phyloP scores from a whole-genome alignment of 1,139 yeast species.

The Diutina neorugosa region DNA sequence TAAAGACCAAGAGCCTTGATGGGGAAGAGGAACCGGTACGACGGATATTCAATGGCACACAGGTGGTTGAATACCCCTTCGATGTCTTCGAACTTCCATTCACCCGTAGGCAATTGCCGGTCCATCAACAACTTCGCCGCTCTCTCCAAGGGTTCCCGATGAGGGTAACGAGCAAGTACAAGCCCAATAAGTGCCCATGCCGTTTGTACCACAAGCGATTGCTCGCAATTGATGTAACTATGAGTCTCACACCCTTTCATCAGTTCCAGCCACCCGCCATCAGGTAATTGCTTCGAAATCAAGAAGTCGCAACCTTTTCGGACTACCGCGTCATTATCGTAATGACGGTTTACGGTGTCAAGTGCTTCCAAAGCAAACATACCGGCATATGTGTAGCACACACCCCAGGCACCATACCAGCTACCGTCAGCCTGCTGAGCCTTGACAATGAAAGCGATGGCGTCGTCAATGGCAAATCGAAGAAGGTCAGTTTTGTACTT shows the following conservation, averaged over 20 bases:
- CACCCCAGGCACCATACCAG: conserved; percentile 99
- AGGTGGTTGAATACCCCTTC: conserved; percentile 95
- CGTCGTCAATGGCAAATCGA: conserved; percentile 53
- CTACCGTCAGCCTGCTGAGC: conserved; percentile 76
- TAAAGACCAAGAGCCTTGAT: conserved; percentile 89
- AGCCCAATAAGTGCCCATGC: conserved; percentile 88
- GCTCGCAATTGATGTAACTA: conserved; percentile 47
- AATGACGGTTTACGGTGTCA: conserved; percentile 52
- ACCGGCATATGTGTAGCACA: conserved; percentile 89
- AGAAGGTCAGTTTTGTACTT: conserved; percentile 59
- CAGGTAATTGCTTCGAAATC: conserved; percentile 59
- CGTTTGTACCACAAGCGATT: conserved; percentile 77
- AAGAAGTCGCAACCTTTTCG: conserved; percentile 77
- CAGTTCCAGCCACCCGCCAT: conserved; percentile 97
- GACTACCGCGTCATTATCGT: conserved; percentile 50
- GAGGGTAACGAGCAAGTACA: conserved; percentile 71
- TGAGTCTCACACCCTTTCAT: conserved; percentile 79
- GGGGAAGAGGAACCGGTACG: conserved; percentile 80
- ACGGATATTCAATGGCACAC: conserved; percentile 92
- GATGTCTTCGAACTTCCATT: conserved; percentile 73
- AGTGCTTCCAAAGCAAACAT: conserved; percentile 98
- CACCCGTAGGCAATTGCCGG: conserved; percentile 67
- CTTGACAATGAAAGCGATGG: conserved; percentile 56
- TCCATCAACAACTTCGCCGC: conserved; percentile 58
- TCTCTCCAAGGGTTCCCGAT: conserved; percentile 42